Conservation (phyloP, 768 basidiomycete genomes). For the Leccinellum albellum region DNA sequence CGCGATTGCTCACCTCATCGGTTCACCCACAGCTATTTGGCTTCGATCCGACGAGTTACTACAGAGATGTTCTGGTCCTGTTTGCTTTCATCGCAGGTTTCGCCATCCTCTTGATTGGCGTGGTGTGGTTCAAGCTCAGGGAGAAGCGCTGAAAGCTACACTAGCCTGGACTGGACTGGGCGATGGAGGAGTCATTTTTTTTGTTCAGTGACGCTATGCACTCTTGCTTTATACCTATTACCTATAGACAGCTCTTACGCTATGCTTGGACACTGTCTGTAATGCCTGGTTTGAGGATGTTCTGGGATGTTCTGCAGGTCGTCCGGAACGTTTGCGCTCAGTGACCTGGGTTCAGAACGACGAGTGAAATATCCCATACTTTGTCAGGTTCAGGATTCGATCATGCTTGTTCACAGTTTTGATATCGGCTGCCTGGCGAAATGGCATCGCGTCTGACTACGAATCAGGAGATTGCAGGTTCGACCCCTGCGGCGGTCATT, state of each 20-base stretch:
- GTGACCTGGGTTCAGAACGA: too few relatives aligned
- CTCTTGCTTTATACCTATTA: neutral
- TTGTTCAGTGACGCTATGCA: neutral
- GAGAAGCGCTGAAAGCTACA: conserved; percentile 72
- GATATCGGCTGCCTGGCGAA: conserved; percentile 74
- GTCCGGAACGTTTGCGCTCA: too few relatives aligned
- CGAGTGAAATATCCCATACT: too few relatives aligned
- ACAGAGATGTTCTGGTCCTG: conserved; percentile 82
- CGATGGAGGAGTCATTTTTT: neutral
- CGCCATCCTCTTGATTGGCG: conserved; percentile 61
- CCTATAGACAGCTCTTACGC: neutral
- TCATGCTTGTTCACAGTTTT: too few relatives aligned
- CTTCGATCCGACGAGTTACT: conserved; percentile 77
- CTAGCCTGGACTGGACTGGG: neutral
- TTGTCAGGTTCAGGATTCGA: too few relatives aligned
- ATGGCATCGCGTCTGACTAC: conserved; percentile 95
- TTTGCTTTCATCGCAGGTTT: conserved; percentile 86
- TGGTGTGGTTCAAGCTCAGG: conserved; percentile 74
- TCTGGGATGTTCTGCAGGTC: too few relatives aligned
- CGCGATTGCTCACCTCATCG: neutral
- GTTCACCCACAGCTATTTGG: conserved; percentile 67
- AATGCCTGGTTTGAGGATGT: too few relatives aligned
- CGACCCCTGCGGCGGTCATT: conserved; percentile 57
- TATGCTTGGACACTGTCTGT: neutral
- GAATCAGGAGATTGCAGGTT: conserved; percentile 93